These are phyloP conservation scores for Curvularia sp. DNA, from an alignment of 2,329 filamentous ascomycete genomes.

Conservation along the genomic window DNA sequence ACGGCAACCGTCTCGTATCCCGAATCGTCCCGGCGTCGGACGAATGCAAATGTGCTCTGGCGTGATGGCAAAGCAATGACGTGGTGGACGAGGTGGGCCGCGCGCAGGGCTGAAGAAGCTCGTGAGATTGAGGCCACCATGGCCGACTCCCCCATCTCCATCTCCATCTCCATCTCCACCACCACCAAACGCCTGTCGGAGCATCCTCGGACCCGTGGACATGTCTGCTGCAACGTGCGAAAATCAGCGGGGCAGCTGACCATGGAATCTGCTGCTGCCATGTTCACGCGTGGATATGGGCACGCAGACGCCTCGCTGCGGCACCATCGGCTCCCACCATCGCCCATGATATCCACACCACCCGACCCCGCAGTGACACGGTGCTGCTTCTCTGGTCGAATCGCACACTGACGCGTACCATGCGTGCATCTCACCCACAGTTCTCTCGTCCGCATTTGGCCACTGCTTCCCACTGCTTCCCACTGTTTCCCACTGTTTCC, in stretches of 20 bases:
- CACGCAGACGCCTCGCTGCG: constrained; percentile 1
- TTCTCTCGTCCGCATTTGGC: constrained; percentile 13
- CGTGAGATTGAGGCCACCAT: neutral
- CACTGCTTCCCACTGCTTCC: constrained; percentile 12
- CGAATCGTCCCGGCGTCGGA: constrained; percentile 26
- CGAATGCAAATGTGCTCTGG: constrained; percentile 8
- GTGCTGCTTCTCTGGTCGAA: constrained; percentile 29
- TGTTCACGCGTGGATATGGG: constrained; percentile 2
- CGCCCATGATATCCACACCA: neutral
- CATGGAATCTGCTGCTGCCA: constrained; percentile 1
- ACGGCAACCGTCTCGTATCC: constrained; percentile 11
- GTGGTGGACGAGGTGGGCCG: constrained; percentile 10
- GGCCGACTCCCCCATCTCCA: neutral
- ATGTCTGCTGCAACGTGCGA: neutral
- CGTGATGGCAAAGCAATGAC: constrained; percentile 16
- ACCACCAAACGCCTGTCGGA: neutral
- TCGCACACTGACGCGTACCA: constrained; percentile 43
- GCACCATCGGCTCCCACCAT: neutral
- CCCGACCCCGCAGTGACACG: constrained; percentile 7
- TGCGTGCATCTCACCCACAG: constrained; percentile 38
- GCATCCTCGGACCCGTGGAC: constrained; percentile 7
- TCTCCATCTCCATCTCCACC: neutral
- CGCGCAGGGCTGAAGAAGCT: constrained; percentile 15
- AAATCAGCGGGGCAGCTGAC: constrained; percentile 6
- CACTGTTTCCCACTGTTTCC: constrained; percentile 13